phyloP scores from a whole-genome alignment of 805 yeast genomes.

The Candida suzukii region DNA sequence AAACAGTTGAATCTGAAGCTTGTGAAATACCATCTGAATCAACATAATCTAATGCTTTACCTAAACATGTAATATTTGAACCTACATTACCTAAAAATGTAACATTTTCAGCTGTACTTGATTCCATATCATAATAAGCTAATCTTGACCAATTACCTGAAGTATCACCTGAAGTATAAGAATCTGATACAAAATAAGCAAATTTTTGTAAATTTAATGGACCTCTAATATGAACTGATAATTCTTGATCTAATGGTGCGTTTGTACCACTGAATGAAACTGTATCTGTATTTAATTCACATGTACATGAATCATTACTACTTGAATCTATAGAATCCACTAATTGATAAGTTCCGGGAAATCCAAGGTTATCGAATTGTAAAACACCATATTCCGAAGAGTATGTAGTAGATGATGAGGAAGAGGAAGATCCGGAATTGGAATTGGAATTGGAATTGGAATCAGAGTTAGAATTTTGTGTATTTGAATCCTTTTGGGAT shows the following conservation, averaged over 20 bases:
- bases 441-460: too few relatives aligned
- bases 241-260: slow-evolving; percentile 60
- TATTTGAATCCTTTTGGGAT: background rate
- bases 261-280: slow-evolving; percentile 47
- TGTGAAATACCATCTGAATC: slow-evolving; percentile 44
- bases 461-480: background rate
- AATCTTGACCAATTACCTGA: slow-evolving; percentile 48
- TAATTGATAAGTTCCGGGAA: slow-evolving; percentile 41
- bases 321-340: slow-evolving; percentile 38
- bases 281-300: slow-evolving; percentile 31
- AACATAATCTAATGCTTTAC: slow-evolving; percentile 61
- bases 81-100: slow-evolving; percentile 67
- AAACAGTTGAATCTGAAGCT: slow-evolving; percentile 40
- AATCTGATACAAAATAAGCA: slow-evolving; percentile 49
- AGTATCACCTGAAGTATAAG: slow-evolving; percentile 29
- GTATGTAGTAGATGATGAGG: background rate
- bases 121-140: slow-evolving; percentile 49
- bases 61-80: slow-evolving; percentile 52
- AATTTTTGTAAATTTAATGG: slow-evolving; percentile 56
- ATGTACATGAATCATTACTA: slow-evolving; percentile 37
- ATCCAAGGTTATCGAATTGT: slow-evolving; percentile 51
- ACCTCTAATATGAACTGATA: slow-evolving; percentile 76
- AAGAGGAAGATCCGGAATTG: background rate
- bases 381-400: slow-evolving; percentile 13
- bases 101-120: slow-evolving; percentile 49